Evolutionary conservation across 2,329 filamentous ascomycete genomes (phyloP).

Genomic region (Neofusicoccum laricinum): DNA sequence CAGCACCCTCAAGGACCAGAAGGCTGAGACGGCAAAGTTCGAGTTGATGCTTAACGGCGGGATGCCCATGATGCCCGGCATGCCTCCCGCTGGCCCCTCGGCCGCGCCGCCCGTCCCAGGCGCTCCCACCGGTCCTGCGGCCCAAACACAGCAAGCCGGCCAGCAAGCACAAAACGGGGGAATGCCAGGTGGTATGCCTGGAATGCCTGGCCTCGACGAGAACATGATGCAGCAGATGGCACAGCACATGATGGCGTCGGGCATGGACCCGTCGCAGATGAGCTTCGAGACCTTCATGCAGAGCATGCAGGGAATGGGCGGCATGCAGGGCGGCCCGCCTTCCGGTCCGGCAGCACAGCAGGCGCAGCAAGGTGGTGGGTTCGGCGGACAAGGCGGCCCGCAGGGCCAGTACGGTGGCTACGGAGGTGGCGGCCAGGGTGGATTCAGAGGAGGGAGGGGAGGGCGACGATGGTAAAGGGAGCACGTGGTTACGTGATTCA

Average conservation of each 20-base stretch:
- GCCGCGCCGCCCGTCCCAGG: conserved; percentile 23
- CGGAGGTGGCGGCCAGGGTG: conserved; percentile 13
- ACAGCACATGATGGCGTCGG: conserved; percentile 52
- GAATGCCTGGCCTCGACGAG: conserved; percentile 49
- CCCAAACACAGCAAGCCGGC: conserved; percentile 9
- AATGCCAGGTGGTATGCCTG: conserved; percentile 23
- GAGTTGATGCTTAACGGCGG: conserved; percentile 52
- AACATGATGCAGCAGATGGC: conserved; percentile 62
- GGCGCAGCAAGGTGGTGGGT: conserved; percentile 1
- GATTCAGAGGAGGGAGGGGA: conserved; percentile 13
- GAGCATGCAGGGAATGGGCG: conserved; percentile 43
- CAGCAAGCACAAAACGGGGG: conserved; percentile 17
- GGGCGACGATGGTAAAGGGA: conserved; percentile 10
- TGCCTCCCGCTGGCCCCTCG: conserved; percentile 24
- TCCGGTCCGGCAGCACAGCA: conserved; percentile 16
- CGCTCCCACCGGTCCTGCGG: conserved; percentile 30
- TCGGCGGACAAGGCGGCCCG: conserved; percentile 4
- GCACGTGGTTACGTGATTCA: background rate
- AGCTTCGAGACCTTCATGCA: conserved; percentile 55
- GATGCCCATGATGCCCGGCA: conserved; percentile 24
- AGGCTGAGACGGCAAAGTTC: conserved; percentile 63
- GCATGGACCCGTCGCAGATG: conserved; percentile 53
- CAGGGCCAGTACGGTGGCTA: conserved; percentile 11
- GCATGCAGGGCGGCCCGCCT: conserved; percentile 14
- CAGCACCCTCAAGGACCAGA: conserved; percentile 76